Evolutionary conservation across 1,284 basidiomycete species (phyloP).

Genomic region (Bjerkandera adusta): DNA sequence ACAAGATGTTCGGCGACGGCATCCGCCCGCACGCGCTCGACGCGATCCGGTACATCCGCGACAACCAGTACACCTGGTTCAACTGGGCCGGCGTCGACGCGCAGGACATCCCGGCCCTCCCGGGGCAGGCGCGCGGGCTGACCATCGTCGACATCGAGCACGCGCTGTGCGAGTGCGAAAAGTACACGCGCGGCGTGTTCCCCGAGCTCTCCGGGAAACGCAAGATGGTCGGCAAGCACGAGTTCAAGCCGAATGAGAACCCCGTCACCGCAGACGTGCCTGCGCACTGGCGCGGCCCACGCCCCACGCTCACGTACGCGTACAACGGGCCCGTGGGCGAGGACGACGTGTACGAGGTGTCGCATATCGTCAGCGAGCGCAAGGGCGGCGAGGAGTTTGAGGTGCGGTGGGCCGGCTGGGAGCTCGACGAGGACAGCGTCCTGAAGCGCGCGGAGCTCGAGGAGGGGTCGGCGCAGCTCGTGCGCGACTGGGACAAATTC

Average conservation of each 20-base stretch:
- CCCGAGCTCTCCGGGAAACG: constrained; percentile 30
- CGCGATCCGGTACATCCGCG: constrained; percentile 37
- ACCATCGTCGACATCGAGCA: constrained; percentile 45
- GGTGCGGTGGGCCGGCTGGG: constrained; percentile 47
- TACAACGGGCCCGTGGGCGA: constrained; percentile 23
- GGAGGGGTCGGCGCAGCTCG: constrained; percentile 29
- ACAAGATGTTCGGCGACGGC: constrained; percentile 38
- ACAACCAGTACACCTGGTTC: constrained; percentile 37
- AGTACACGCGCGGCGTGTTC: constrained; percentile 36
- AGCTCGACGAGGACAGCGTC: constrained; percentile 46
- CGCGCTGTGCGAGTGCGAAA: constrained; percentile 43
- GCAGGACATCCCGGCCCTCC: constrained; percentile 28
- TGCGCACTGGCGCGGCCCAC: constrained; percentile 27
- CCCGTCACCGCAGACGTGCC: constrained; percentile 32
- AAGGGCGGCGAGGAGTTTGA: constrained; percentile 28
- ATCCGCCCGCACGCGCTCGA: constrained; percentile 31
- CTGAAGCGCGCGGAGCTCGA: constrained; percentile 33
- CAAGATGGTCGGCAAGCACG: constrained; percentile 19
- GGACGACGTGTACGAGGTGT: constrained; percentile 30
- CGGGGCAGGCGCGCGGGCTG: constrained; percentile 22
- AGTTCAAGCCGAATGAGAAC: constrained; percentile 21
- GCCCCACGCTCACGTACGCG: neutral
- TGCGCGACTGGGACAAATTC: constrained; percentile 30
- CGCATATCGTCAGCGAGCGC: constrained; percentile 34
- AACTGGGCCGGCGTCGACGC: constrained; percentile 31